Evolutionary conservation across 768 basidiomycete species (phyloP).

Genomic region (Coprinopsis marcescibilis): DNA sequence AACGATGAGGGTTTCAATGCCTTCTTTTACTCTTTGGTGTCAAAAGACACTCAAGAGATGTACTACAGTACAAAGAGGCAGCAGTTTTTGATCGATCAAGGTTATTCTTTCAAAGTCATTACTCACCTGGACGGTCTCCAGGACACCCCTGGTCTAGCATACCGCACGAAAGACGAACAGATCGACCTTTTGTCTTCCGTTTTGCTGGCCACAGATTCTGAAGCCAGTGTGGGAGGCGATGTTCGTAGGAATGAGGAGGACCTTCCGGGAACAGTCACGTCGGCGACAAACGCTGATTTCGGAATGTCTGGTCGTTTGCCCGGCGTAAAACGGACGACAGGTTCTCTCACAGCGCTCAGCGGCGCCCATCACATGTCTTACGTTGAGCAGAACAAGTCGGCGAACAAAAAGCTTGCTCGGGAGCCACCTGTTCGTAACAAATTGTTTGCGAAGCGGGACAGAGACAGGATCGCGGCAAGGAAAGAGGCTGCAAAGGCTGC

Average conservation of each 20-base stretch:
- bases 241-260: constrained; percentile 81
- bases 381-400: constrained; percentile 86
- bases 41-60: constrained; percentile 99
- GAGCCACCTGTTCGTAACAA: constrained; percentile 59
- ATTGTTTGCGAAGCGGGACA: constrained; percentile 78
- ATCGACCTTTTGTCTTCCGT: constrained; percentile 95
- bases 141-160: constrained; percentile 81
- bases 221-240: constrained; percentile 83
- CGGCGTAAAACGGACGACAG: constrained; percentile 68
- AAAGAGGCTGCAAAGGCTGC: constrained; percentile 33
- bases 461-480: constrained; percentile 54
- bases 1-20: constrained; percentile 99
- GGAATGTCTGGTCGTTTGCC: constrained; percentile 57
- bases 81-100: constrained; percentile 97
- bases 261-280: constrained; percentile 78
- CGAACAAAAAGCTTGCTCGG: constrained; percentile 72
- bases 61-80: constrained; percentile 99
- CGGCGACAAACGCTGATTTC: constrained; percentile 84
- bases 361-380: constrained; percentile 93
- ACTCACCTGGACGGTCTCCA: constrained; percentile 94
- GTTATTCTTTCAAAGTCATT: constrained; percentile 99
- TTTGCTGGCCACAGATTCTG: constrained; percentile 83
- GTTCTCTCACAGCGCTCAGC: constrained; percentile 76
- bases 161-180: constrained; percentile 86
- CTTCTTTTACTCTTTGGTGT: constrained; percentile 98